Conservation (phyloP, 345 rosid genomes). For the Erodium maritimum region DNA sequence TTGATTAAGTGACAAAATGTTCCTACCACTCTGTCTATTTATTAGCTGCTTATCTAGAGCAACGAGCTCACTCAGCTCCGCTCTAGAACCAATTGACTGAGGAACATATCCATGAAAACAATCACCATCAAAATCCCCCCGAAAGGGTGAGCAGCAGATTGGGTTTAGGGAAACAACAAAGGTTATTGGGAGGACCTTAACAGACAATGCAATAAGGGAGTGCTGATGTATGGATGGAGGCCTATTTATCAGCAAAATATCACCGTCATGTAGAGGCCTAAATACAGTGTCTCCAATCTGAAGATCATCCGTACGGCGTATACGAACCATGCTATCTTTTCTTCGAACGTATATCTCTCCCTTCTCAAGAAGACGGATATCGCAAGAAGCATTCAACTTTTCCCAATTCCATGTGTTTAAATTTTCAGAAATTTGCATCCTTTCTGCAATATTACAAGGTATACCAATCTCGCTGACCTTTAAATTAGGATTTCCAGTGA, state of each 20-base stretch:
- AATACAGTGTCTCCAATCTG: conserved; percentile 48
- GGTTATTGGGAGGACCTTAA: conserved; percentile 48
- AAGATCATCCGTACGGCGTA: conserved; percentile 40
- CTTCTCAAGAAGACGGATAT: conserved; percentile 45
- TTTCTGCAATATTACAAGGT: conserved; percentile 66
- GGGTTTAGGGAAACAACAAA: conserved; percentile 84
- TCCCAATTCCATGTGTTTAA: conserved; percentile 63
- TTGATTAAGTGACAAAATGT: conserved; percentile 65
- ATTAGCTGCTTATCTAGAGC: conserved; percentile 66
- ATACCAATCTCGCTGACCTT: conserved; percentile 71
- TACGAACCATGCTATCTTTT: conserved; percentile 34
- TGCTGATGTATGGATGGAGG: conserved; percentile 96
- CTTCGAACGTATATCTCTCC: conserved; percentile 51
- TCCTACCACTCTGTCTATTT: conserved; percentile 69
- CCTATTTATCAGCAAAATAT: conserved; percentile 63
- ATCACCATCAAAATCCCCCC: conserved; percentile 95
- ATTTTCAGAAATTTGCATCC: conserved; percentile 59
- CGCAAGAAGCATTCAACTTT: conserved; percentile 30
- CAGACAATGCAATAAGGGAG: conserved; percentile 68
- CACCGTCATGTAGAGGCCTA: conserved; percentile 66
- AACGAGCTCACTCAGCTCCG: conserved; percentile 75
- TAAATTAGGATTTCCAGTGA: conserved; percentile 70
- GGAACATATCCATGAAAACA: conserved; percentile 95
- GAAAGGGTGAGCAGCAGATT: conserved; percentile 71
- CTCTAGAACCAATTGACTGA: conserved; percentile 58